Percentiles rank a stretch among this genome's conserved stretches.
Evolutionary conservation across 805 yeast genomes (phyloP).

Genomic region (Ogataea paraovalis): DNA sequence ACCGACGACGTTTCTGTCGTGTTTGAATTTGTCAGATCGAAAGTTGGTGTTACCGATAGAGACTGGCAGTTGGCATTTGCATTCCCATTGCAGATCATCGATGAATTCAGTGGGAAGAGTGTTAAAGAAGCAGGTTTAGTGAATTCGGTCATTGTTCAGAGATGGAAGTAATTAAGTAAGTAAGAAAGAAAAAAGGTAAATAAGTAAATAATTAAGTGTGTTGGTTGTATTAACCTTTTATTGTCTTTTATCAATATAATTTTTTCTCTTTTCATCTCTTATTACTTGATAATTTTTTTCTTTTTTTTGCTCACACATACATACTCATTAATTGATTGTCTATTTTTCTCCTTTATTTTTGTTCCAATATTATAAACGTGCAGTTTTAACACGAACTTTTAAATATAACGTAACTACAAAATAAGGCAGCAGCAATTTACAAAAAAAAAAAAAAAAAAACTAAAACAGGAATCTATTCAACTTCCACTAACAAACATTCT

Average conservation of each 20-base stretch:
- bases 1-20: conserved; percentile 60
- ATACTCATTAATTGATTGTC: too few relatives aligned
- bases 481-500: neutral
- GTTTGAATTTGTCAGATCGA: conserved; percentile 61
- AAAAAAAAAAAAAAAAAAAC: neutral
- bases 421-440: too few relatives aligned
- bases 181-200: neutral
- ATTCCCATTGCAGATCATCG: conserved; percentile 76
- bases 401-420: too few relatives aligned
- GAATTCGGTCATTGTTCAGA: conserved; percentile 86
- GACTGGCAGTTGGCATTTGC: conserved; percentile 69
- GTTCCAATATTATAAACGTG: neutral
- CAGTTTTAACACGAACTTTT: too few relatives aligned
- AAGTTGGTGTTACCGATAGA: conserved; percentile 40
- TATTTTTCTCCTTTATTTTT: too few relatives aligned
- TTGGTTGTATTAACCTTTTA: neutral
- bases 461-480: neutral
- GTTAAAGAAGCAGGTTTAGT: conserved; percentile 72
- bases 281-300: neutral
- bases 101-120: conserved; percentile 49
- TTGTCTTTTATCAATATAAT: neutral
- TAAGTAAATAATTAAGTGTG: neutral
- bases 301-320: neutral
- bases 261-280: neutral
- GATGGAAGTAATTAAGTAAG: conserved; percentile 49